Evolutionary conservation across 164 flowering plant species (phyloP).

Genomic region (Aristolochia fimbriata): DNA sequence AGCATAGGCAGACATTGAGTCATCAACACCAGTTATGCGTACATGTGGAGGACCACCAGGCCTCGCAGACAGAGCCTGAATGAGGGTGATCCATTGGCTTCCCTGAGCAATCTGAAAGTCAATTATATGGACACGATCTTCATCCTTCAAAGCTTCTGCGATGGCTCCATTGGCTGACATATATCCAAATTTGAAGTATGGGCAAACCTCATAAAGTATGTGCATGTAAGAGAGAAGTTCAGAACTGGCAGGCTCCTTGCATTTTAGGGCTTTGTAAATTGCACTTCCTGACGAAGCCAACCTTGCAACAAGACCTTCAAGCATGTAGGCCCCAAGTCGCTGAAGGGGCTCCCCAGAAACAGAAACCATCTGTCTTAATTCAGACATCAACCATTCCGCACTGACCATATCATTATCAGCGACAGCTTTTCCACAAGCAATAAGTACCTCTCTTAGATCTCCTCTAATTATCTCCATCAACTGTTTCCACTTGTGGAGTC

Average conservation of each 20-base stretch:
- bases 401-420: conserved; percentile 34
- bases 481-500: conserved; percentile 27
- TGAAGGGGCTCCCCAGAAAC: conserved; percentile 78
- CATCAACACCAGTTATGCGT: conserved; percentile 71
- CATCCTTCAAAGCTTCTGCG: conserved; percentile 68
- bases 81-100: conserved; percentile 56
- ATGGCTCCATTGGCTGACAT: conserved; percentile 83
- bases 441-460: conserved; percentile 42
- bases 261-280: conserved; percentile 54
- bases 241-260: conserved; percentile 54
- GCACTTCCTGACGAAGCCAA: conserved; percentile 51
- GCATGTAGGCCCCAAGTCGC: conserved; percentile 67
- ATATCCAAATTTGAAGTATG: conserved; percentile 76
- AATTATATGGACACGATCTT: conserved; percentile 54
- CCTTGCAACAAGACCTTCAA: conserved; percentile 68
- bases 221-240: conserved; percentile 76
- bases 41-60: conserved; percentile 66
- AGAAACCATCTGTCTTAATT: conserved; percentile 60
- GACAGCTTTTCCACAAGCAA: conserved; percentile 54
- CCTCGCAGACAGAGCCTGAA: conserved; percentile 60
- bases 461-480: conserved; percentile 37
- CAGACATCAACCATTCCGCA: conserved; percentile 46
- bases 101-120: conserved; percentile 78
- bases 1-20: conserved; percentile 48
- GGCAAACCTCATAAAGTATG: conserved; percentile 64